Conservation (phyloP, 164 flowering plant species). For the Buxus sempervirens region DNA sequence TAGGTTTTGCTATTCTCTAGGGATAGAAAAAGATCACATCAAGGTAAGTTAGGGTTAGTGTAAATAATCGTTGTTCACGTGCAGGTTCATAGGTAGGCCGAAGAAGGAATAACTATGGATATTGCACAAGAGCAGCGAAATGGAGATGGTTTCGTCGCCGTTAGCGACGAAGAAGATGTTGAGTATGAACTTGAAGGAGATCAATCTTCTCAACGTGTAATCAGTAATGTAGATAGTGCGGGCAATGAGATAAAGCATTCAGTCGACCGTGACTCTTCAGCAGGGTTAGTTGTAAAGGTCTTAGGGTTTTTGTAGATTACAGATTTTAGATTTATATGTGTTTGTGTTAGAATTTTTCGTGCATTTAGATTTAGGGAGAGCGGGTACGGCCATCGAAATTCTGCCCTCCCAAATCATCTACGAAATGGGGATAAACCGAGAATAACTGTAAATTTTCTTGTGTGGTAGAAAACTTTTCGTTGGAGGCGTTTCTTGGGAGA, state of each 20-base stretch:
- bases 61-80: constrained; percentile 11
- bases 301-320: constrained; percentile 14
- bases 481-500: constrained; percentile 26
- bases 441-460: constrained; percentile 16
- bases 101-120: constrained; percentile 12
- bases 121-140: constrained; percentile 10
- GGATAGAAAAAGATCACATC: neutral
- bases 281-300: constrained; percentile 21
- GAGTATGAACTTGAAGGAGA: constrained; percentile 4
- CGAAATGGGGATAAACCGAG: neutral
- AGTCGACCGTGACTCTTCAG: constrained; percentile 11
- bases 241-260: constrained; percentile 16
- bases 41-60: constrained; percentile 3
- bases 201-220: neutral
- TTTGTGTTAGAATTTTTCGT: constrained; percentile 5
- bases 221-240: constrained; percentile 11
- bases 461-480: constrained; percentile 26
- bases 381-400: constrained; percentile 5
- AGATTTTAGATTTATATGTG: constrained; percentile 4
- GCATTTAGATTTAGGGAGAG: constrained; percentile 18
- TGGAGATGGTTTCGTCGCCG: constrained; percentile 8
- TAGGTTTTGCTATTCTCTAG: neutral
- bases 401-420: constrained; percentile 7
- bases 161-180: constrained; percentile 8
- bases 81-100: constrained; percentile 13